Evolutionary conservation across 345 rosid species (phyloP), one percentile per base, ranked within the genome.

Genomic region (Pugionium cornutum): DNA sequence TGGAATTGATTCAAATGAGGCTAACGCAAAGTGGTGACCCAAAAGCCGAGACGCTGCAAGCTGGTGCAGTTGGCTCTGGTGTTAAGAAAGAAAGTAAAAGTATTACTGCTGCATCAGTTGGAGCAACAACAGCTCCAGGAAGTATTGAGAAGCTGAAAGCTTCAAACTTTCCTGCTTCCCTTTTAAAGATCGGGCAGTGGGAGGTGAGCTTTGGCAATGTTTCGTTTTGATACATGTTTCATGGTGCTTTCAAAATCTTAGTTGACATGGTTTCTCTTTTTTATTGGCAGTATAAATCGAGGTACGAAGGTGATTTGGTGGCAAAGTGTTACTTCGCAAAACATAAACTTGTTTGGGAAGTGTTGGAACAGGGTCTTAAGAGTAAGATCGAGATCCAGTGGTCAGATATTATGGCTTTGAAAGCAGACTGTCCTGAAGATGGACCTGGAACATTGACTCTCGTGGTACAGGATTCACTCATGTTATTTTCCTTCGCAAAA

Each of bases 261-360:
- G 28, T 61, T 57, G 30, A 48, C 37, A 37, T 18, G 57, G 49
- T 9, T 42, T 33, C 29, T 62, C 30, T 50, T 66, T 62, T 43
- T 64, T 47, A 54, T 65, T 26, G 3, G 1, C 79, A 95, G 99
- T 95, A 87, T 66, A 89, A 87, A 64, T 89, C 99, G 1, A 89
- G 96, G 76, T 82, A 95, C 66, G 99, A 95, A 81, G 98, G 98
- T 61, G 99, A 95, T 82, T 84, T 95, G 80, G 97, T 95, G 67
- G 99, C 96, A 2, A 95, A 95, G 86, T 95, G 99, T 76, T 95
- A 95, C 82, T 95, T 95, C 69, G 99, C 98, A 0, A 95, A 95
- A 82, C 97, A 91, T 66, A 95, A 91, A 80, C 89, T 91, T 58
- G 98, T 95, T 41, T 95, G 99, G 99, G 99, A 95, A 82, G 96